Evolutionary conservation across 768 basidiomycete species (phyloP).

Genomic region (Boletales sp.): DNA sequence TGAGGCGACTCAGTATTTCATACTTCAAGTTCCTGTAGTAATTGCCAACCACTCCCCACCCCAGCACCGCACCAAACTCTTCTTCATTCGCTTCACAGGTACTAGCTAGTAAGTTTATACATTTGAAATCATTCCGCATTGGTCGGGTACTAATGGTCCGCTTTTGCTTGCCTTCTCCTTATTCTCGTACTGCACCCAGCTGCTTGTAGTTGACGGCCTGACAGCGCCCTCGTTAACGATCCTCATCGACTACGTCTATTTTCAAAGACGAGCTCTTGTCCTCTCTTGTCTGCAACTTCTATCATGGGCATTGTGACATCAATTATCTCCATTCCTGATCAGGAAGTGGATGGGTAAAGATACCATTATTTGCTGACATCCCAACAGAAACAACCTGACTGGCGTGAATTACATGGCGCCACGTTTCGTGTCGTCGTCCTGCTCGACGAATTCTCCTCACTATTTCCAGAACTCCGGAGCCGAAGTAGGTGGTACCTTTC

Average conservation of each 20-base stretch:
- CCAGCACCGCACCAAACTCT: too few species aligned
- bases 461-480: too few species aligned
- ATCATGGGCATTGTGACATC: conserved; percentile 1
- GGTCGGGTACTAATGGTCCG: not conserved
- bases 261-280: conserved; percentile 10
- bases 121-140: not conserved
- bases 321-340: conserved; percentile 6
- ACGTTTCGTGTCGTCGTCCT: too few species aligned
- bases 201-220: conserved; percentile 11
- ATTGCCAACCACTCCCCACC: too few species aligned
- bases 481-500: too few species aligned
- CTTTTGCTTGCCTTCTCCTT: conserved; percentile 10
- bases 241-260: not conserved
- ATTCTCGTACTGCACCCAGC: conserved; percentile 6
- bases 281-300: conserved; percentile 6
- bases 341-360: not conserved
- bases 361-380: too few species aligned
- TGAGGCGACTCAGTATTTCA: too few species aligned
- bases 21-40: too few species aligned
- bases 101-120: conserved; percentile 19
- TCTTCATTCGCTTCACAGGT: conserved; percentile 3
- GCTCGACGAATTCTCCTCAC: too few species aligned
- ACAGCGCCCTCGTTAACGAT: conserved; percentile 4
- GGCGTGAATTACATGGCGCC: too few species aligned
- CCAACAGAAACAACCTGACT: too few species aligned